phyloP scores from a whole-genome alignment of 2,329 filamentous ascomycete genomes.

The Gnomoniopsis smithogilvyi region DNA sequence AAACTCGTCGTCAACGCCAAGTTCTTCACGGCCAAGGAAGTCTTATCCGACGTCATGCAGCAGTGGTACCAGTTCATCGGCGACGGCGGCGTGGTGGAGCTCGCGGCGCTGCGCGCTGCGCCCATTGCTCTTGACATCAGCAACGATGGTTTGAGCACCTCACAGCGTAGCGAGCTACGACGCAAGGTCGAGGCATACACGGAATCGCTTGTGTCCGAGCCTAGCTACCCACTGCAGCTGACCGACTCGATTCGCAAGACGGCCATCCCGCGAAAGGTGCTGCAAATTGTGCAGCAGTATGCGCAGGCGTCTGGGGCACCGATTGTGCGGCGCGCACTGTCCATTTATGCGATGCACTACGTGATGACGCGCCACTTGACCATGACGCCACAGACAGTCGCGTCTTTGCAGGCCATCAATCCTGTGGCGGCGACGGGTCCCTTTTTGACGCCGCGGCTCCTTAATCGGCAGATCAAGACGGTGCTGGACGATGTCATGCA shows the following conservation, averaged over 20 bases:
- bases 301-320: slow-evolving; percentile 42
- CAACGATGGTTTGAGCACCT: slow-evolving; percentile 25
- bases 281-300: slow-evolving; percentile 47
- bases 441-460: slow-evolving; percentile 49
- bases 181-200: slow-evolving; percentile 47
- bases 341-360: slow-evolving; percentile 56
- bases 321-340: slow-evolving; percentile 51
- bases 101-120: slow-evolving; percentile 40
- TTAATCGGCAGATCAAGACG: slow-evolving; percentile 55
- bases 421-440: slow-evolving; percentile 41
- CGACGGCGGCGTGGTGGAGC: slow-evolving; percentile 35
- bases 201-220: slow-evolving; percentile 45
- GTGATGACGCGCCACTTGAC: slow-evolving; percentile 53
- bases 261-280: slow-evolving; percentile 41
- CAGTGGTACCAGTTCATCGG: slow-evolving; percentile 46
- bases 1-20: slow-evolving; percentile 46
- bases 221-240: slow-evolving; percentile 45
- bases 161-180: slow-evolving; percentile 43
- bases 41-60: slow-evolving; percentile 39
- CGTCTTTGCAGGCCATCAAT: slow-evolving; percentile 37
- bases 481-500: slow-evolving; percentile 54
- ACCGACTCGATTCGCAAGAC: slow-evolving; percentile 45
- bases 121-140: slow-evolving; percentile 48
- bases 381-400: slow-evolving; percentile 43
- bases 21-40: slow-evolving; percentile 48